Evolutionary conservation across 331 rosid genomes (phyloP).

Genomic region (Cydonia oblonga): DNA sequence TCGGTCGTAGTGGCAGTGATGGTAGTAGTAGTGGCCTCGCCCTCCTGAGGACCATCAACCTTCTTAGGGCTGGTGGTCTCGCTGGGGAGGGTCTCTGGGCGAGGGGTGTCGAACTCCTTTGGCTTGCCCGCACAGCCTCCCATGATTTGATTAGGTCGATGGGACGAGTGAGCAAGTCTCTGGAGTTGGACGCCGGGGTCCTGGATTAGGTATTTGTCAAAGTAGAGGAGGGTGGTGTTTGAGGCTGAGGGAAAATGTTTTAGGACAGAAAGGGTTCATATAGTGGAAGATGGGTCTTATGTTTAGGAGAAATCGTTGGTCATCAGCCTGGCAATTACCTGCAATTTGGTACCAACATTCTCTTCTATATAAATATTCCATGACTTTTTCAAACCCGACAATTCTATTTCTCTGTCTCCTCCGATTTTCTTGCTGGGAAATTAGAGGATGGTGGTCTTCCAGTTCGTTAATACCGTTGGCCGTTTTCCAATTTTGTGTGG

Average conservation of each 20-base stretch:
- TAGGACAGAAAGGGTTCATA: conserved; percentile 4
- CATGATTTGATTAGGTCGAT: conserved; percentile 27
- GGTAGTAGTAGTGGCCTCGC: neutral
- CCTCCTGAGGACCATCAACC: conserved; percentile 7
- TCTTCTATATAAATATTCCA: too few relatives aligned
- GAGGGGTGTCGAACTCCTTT: conserved; percentile 24
- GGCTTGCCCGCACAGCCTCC: conserved; percentile 87
- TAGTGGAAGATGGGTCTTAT: conserved; percentile 5
- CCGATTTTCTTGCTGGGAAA: neutral
- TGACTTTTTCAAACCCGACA: conserved; percentile 13
- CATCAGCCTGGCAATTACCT: neutral
- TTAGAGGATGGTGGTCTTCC: neutral
- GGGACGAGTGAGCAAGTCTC: conserved; percentile 7
- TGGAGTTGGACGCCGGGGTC: neutral
- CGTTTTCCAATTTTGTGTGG: neutral
- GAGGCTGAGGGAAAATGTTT: conserved; percentile 14
- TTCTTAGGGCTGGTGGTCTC: conserved; percentile 18
- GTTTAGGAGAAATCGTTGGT: conserved; percentile 24
- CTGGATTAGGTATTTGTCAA: neutral
- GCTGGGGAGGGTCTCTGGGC: conserved; percentile 18
- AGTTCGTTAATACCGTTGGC: conserved; percentile 13
- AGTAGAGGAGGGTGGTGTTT: neutral
- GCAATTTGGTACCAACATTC: too few relatives aligned
- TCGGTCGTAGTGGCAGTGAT: neutral
- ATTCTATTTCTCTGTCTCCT: neutral